phyloP scores from a whole-genome alignment of 331 rosid genomes.

The Spiraea crenata region DNA sequence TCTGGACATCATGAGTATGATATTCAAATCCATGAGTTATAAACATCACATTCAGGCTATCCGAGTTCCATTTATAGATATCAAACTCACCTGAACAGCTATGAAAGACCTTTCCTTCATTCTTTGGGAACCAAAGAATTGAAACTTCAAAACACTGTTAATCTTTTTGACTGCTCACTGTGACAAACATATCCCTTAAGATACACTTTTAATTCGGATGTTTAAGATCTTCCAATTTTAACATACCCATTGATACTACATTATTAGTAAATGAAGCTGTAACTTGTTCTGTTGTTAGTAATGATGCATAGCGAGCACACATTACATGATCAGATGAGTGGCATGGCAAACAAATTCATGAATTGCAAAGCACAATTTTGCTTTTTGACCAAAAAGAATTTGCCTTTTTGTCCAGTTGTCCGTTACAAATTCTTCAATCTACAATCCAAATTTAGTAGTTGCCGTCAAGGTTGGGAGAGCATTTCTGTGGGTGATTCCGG shows the following conservation, averaged over 20 bases:
- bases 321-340: background rate
- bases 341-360: constrained; percentile 11
- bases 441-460: background rate
- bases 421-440: constrained; percentile 15
- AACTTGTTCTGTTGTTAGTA: too few species aligned
- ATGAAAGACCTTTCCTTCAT: background rate
- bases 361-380: constrained; percentile 5
- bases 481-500: too few species aligned
- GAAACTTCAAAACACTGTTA: background rate
- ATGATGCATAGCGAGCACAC: background rate
- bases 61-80: too few species aligned
- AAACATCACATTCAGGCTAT: too few species aligned
- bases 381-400: too few species aligned
- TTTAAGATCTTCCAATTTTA: too few species aligned
- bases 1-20: too few species aligned
- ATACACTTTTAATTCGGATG: background rate
- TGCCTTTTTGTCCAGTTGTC: constrained; percentile 7
- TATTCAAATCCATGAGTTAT: too few species aligned
- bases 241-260: too few species aligned
- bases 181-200: background rate
- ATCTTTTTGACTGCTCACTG: background rate
- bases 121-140: background rate
- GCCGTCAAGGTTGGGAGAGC: background rate
- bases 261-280: background rate
- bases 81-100: too few species aligned